Evolutionary conservation across 225 moss, liverwort and hornwort species (phyloP), one percentile per base, ranked within the genome.

Genomic region (Sphagnum contortum): DNA sequence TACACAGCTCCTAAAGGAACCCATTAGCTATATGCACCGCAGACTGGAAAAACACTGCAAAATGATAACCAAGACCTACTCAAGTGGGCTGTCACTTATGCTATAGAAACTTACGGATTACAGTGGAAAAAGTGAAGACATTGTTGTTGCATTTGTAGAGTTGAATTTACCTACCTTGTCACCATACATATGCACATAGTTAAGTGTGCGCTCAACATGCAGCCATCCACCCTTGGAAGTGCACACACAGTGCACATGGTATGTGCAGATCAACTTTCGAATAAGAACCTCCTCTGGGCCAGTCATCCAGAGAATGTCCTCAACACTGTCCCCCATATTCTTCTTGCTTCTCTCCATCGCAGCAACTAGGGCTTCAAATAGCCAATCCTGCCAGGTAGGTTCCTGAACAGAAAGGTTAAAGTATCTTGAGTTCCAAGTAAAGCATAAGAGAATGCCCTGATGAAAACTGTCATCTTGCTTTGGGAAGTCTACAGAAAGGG

Each of bases 141-240:
- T 55, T 8, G 12, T 55, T 55, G 55, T 55, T 55, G 55, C 9
- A 1, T 6, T 47, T 64, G 11, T 64, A 47, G 49, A 64, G 8
- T 48, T 64, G 8, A 7, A 8, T n/a, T 0, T 9, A 11, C 58
- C 66, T 10, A 90, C 90, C 84, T 84, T 76, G 64, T 78, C 75
- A 9, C 81, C 78, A 72, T 84, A 72, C 47, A 90, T 62, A 69
- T 90, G 81, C 55, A 87, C 82, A 72, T 82, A 90, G 59, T 90
- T 87, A 69, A 80, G 84, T 48, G 90, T 90, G 46, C 87, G 79
- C 76, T 87, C 90, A 46, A 90, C 75, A 57, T 87, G 84, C 71
- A 87, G 68, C 75, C 84, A 90, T 73, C 90, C 90, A 69, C 87
- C 88, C n/a, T 84, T 83, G 60, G 87, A 81, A 68, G 84, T 84